phyloP scores from a whole-genome alignment of 2,329 filamentous ascomycete species.

The Curvularia spicifera region DNA sequence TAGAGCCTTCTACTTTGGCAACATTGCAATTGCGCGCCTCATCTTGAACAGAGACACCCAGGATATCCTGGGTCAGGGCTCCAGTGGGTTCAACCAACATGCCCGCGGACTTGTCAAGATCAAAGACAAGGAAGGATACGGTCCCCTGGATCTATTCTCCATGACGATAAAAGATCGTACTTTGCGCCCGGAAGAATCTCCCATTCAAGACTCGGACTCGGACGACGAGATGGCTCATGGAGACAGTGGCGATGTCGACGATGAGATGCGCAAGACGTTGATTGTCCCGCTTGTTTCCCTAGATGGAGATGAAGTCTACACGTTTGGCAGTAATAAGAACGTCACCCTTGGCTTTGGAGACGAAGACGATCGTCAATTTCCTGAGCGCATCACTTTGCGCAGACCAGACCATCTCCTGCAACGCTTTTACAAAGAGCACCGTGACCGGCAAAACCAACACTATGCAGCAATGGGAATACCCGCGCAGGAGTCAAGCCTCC shows the following conservation, averaged over 20 bases:
- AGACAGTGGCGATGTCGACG: slow-evolving; percentile 53
- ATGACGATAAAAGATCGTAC: slow-evolving; percentile 82
- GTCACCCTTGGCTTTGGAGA: slow-evolving; percentile 92
- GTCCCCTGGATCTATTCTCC: slow-evolving; percentile 91
- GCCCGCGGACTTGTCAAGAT: slow-evolving; percentile 85
- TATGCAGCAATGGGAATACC: slow-evolving; percentile 48
- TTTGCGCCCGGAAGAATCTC: slow-evolving; percentile 54
- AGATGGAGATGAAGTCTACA: slow-evolving; percentile 83
- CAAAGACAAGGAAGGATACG: slow-evolving; percentile 93
- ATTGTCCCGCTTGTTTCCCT: slow-evolving; percentile 49
- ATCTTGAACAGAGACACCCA: slow-evolving; percentile 79
- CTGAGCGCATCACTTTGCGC: slow-evolving; percentile 78
- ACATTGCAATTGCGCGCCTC: slow-evolving; percentile 81
- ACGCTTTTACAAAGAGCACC: slow-evolving; percentile 73
- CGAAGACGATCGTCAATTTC: slow-evolving; percentile 91
- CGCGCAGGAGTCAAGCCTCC: slow-evolving; percentile 27
- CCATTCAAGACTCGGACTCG: slow-evolving; percentile 56
- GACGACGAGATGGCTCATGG: slow-evolving; percentile 57
- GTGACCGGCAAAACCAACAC: slow-evolving; percentile 55
- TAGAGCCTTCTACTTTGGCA: slow-evolving; percentile 86
- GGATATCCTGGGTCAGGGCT: slow-evolving; percentile 67
- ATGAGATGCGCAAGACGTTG: slow-evolving; percentile 33
- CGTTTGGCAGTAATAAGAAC: slow-evolving; percentile 97
- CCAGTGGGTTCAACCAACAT: slow-evolving; percentile 64
- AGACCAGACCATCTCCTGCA: slow-evolving; percentile 79